Conservation (phyloP, 1,284 basidiomycete genomes). For the Fistulinella cinereoalba region DNA sequence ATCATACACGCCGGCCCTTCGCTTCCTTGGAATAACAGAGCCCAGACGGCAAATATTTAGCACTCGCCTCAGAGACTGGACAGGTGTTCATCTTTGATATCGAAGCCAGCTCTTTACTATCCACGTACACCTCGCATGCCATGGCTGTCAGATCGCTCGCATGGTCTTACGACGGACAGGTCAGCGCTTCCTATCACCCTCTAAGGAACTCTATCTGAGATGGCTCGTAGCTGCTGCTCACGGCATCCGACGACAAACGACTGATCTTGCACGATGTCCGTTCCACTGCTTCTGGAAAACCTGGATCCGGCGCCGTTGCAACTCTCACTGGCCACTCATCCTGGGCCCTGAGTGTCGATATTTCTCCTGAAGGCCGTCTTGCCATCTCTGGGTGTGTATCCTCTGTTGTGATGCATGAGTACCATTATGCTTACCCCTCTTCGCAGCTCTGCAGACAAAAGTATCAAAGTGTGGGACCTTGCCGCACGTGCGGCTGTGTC, state of each 20-base stretch:
- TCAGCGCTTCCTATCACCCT: conserved; percentile 10
- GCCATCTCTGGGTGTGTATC: conserved; percentile 71
- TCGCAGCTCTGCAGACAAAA: conserved; percentile 76
- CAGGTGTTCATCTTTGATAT: conserved; percentile 81
- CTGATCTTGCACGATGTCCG: conserved; percentile 85
- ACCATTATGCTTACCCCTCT: not conserved
- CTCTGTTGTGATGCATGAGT: not conserved
- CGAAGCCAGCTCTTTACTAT: conserved; percentile 57
- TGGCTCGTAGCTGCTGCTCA: conserved; percentile 65
- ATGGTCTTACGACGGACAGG: conserved; percentile 80
- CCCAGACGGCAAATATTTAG: conserved; percentile 77
- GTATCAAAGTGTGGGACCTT: conserved; percentile 87
- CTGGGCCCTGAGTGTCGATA: conserved; percentile 79
- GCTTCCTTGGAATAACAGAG: conserved; percentile 49
- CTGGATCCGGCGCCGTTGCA: conserved; percentile 74
- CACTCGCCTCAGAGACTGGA: conserved; percentile 76
- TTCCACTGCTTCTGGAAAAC: conserved; percentile 49
- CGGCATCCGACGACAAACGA: conserved; percentile 85
- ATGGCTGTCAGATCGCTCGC: conserved; percentile 79
- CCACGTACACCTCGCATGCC: conserved; percentile 80
- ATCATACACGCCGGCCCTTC: not conserved
- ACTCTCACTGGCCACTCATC: conserved; percentile 81
- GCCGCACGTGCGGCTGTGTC: conserved; percentile 73
- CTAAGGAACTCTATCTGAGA: conserved; percentile 15
- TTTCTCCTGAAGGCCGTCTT: conserved; percentile 75